Evolutionary conservation across 208 protist species (phyloP).

Genomic region (Leptomonas pyrrhocoris): DNA sequence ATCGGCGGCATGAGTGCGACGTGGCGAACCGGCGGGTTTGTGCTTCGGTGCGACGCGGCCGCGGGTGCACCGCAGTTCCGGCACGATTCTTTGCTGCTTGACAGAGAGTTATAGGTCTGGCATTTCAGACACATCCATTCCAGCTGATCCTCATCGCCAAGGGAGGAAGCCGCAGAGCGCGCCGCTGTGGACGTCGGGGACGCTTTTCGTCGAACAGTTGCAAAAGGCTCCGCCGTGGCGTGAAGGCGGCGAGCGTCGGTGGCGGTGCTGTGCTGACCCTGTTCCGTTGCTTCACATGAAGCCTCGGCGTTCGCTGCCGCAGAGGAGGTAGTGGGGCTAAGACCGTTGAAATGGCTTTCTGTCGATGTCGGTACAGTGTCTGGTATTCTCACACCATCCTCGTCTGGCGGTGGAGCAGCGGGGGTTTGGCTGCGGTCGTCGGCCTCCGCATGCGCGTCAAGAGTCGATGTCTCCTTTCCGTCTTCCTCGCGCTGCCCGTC

Average conservation of each 20-base stretch:
- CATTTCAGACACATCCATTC: constrained; percentile 77
- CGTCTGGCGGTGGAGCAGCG: too few relatives aligned
- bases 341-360: too few relatives aligned
- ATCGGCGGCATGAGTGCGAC: constrained; percentile 60
- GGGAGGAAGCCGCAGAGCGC: constrained; percentile 1
- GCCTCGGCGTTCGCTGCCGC: not conserved
- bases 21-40: constrained; percentile 60
- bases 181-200: not conserved
- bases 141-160: constrained; percentile 21
- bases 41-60: constrained; percentile 44
- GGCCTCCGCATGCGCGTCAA: too few relatives aligned
- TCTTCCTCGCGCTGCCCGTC: too few relatives aligned
- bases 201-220: constrained; percentile 28
- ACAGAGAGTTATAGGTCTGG: constrained; percentile 60
- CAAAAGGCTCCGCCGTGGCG: constrained; percentile 41
- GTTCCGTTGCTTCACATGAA: too few relatives aligned
- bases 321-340: not conserved
- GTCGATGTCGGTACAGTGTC: too few relatives aligned
- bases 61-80: constrained; percentile 45
- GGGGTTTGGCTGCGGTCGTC: too few relatives aligned
- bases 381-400: too few relatives aligned
- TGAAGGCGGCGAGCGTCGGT: constrained; percentile 39
- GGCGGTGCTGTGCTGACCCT: not conserved
- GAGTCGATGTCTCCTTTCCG: too few relatives aligned
- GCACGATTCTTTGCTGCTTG: constrained; percentile 28